A percentile compares a stretch with the other conserved stretches of the same genome.
These are phyloP conservation scores for Rhodomyrtus tomentosa DNA, from an alignment of 345 rosid genomes.

Conservation along the genomic window DNA sequence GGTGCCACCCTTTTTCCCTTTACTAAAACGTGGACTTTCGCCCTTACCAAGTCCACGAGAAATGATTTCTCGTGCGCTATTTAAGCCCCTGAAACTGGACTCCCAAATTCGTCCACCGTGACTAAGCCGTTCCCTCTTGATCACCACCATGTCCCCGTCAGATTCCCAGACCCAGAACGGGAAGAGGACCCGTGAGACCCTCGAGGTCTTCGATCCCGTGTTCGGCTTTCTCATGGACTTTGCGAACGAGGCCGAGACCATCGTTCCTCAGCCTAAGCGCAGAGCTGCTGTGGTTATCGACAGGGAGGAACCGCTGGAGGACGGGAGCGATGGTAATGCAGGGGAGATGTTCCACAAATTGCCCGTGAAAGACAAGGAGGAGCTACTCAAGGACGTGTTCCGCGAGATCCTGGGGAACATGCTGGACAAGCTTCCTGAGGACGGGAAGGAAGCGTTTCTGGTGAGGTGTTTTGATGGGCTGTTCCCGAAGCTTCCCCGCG, in stretches of 20 bases:
- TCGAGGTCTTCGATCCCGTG: too few relatives aligned
- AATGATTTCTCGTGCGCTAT: neutral
- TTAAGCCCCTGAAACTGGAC: neutral
- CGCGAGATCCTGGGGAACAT: neutral
- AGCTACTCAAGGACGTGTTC: constrained; percentile 1
- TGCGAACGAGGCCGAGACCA: too few relatives aligned
- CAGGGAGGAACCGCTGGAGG: neutral
- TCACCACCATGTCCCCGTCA: neutral
- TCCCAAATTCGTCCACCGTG: neutral
- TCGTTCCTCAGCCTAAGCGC: too few relatives aligned
- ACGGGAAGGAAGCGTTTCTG: neutral
- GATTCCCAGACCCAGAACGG: neutral
- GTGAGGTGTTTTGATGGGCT: neutral
- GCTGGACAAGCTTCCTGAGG: neutral
- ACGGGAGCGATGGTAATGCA: neutral
- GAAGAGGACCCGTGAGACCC: neutral
- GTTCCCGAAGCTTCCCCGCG: neutral
- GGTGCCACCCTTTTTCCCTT: neutral
- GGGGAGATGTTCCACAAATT: neutral
- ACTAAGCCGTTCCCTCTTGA: neutral
- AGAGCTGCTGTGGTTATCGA: too few relatives aligned
- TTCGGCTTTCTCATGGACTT: too few relatives aligned
- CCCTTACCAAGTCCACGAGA: neutral
- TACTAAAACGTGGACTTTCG: neutral
- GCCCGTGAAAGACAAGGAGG: neutral